Evolutionary conservation across 2,329 filamentous ascomycete species (phyloP).

Genomic region (Colletotrichum orchidophilum): DNA sequence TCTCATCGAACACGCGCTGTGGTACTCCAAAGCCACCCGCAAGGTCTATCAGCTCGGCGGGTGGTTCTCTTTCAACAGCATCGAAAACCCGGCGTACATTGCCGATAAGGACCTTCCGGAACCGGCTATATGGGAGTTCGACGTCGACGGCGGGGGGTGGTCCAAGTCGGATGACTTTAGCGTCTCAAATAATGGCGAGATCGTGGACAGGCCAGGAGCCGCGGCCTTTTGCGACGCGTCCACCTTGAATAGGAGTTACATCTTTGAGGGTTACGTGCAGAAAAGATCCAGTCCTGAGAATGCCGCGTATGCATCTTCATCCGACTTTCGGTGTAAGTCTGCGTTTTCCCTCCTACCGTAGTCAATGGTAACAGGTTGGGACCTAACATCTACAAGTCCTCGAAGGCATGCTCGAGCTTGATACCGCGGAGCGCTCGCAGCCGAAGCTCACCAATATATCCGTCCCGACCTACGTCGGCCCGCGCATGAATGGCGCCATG

Average conservation of each 20-base stretch:
- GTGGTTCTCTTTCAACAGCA: constrained; percentile 36
- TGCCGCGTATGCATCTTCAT: constrained; percentile 9
- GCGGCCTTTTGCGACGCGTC: constrained; percentile 35
- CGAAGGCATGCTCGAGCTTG: constrained; percentile 35
- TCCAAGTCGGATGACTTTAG: constrained; percentile 1
- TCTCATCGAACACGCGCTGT: constrained; percentile 35
- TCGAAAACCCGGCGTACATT: constrained; percentile 28
- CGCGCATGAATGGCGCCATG: constrained; percentile 37
- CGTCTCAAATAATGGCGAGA: constrained; percentile 22
- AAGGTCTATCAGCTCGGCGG: constrained; percentile 37
- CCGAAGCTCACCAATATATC: constrained; percentile 37
- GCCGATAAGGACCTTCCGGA: constrained; percentile 23
- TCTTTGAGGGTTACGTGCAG: constrained; percentile 35
- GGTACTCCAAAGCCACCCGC: constrained; percentile 32
- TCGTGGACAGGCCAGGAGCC: constrained; percentile 30
- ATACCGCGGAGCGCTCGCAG: constrained; percentile 11
- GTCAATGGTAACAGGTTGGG: no score
- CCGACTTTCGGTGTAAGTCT: constrained; percentile 29
- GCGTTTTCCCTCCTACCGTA: not conserved
- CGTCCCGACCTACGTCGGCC: constrained; percentile 33
- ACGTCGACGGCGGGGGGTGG: constrained; percentile 19
- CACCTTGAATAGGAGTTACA: constrained; percentile 31
- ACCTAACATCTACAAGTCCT: constrained; percentile 9
- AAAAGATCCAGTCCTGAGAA: constrained; percentile 31
- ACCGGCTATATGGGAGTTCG: constrained; percentile 20